Conservation (phyloP, 805 yeast genomes). For the Candida montana region DNA sequence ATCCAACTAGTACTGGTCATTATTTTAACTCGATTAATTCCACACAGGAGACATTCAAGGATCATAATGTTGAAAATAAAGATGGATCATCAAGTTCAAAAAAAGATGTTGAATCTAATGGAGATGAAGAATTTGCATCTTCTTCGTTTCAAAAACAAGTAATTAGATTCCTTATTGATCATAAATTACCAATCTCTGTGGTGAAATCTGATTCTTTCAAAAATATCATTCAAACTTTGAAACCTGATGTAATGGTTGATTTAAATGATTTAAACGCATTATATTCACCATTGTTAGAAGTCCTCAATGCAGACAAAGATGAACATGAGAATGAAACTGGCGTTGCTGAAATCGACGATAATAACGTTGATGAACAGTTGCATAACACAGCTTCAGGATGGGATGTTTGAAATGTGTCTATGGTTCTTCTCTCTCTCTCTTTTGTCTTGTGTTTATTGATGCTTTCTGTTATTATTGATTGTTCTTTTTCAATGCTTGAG, state of each 20-base stretch:
- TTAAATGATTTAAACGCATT: constrained; percentile 41
- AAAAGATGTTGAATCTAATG: constrained; percentile 23
- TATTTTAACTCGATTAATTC: constrained; percentile 27
- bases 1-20: constrained; percentile 26
- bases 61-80: constrained; percentile 7
- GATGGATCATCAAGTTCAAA: neutral
- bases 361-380: constrained; percentile 8
- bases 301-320: constrained; percentile 17
- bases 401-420: constrained; percentile 2
- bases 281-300: constrained; percentile 41
- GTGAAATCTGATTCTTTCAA: constrained; percentile 48
- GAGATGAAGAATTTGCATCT: constrained; percentile 39
- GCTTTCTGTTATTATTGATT: too few relatives aligned
- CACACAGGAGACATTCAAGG: constrained; percentile 12
- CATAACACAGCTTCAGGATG: constrained; percentile 5
- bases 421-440: neutral
- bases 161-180: constrained; percentile 45
- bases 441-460: neutral
- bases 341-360: constrained; percentile 3
- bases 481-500: too few relatives aligned
- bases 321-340: neutral
- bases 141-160: constrained; percentile 46
- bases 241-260: constrained; percentile 43
- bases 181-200: constrained; percentile 42
- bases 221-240: constrained; percentile 44